A percentile compares a stretch with the other conserved stretches of the same genome.
phyloP scores from a whole-genome alignment of 352 stramenopile genomes.

The Globisporangium orthogonon region DNA sequence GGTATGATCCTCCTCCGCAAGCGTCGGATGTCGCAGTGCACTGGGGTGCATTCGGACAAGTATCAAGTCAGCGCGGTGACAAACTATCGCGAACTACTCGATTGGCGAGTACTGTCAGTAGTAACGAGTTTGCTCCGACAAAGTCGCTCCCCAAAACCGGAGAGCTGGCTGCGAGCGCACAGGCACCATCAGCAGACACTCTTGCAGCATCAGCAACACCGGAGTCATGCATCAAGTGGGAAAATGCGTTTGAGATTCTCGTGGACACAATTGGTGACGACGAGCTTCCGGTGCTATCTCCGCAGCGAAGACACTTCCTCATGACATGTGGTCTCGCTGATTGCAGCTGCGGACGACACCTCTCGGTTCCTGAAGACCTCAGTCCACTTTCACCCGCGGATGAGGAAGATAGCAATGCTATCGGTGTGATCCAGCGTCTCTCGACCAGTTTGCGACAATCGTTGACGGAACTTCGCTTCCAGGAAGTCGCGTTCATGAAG shows the following conservation, averaged over 20 bases:
- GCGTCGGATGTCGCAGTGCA: neutral
- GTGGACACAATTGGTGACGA: constrained; percentile 3
- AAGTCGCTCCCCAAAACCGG: neutral
- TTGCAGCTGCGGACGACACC: constrained; percentile 3
- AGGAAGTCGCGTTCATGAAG: constrained; percentile 12
- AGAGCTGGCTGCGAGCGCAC: neutral
- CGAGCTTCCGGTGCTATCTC: neutral
- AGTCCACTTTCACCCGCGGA: neutral
- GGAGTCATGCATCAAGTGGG: constrained; percentile 6
- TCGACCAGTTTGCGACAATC: constrained; percentile 5
- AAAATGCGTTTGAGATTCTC: constrained; percentile 11
- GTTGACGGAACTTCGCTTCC: constrained; percentile 12
- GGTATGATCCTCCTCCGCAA: constrained; percentile 6
- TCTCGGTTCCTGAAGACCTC: neutral
- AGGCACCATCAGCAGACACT: neutral
- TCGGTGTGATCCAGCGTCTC: neutral
- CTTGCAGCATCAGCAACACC: neutral
- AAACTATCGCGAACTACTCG: neutral
- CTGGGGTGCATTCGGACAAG: neutral
- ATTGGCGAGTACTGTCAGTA: neutral
- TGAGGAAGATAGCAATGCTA: neutral
- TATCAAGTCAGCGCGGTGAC: neutral
- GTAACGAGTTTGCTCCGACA: neutral
- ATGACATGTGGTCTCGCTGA: constrained; percentile 6
- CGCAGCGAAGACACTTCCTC: neutral